Conservation (phyloP, 2,329 filamentous ascomycete species). For the Trichoderma koningiopsis region DNA sequence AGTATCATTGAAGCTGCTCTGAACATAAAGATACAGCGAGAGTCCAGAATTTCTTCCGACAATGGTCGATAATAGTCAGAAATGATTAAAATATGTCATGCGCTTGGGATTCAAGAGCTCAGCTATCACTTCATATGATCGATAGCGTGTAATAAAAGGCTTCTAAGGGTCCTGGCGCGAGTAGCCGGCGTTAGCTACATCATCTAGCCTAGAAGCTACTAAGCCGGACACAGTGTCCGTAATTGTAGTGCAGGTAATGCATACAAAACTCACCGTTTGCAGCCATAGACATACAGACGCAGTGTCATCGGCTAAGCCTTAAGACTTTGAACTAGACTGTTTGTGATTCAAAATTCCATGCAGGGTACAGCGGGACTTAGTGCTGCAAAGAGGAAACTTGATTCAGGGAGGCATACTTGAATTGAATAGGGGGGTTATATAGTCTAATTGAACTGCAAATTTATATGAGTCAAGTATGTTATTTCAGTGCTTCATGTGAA, state of each 20-base stretch:
- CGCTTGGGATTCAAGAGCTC: neutral
- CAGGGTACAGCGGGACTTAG: neutral
- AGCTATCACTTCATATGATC: neutral
- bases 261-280: neutral
- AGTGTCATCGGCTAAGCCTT: neutral
- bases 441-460: neutral
- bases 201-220: neutral
- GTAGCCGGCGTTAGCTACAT: conserved; percentile 6
- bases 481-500: neutral
- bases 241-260: neutral
- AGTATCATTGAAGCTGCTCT: neutral
- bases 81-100: neutral
- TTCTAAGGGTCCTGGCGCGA: neutral
- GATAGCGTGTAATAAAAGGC: neutral
- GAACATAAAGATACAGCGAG: neutral
- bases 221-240: neutral
- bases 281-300: neutral
- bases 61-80: neutral
- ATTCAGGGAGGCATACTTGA: neutral
- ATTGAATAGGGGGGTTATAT: neutral
- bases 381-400: neutral
- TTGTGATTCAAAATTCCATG: neutral
- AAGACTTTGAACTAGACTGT: neutral
- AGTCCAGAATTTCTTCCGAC: neutral
- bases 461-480: neutral